A percentile compares a stretch with the other conserved stretches of the same genome.
These are phyloP conservation scores for Sanghuangporus sanghuang DNA, from an alignment of 1,284 basidiomycete species.

Conservation along the genomic window DNA sequence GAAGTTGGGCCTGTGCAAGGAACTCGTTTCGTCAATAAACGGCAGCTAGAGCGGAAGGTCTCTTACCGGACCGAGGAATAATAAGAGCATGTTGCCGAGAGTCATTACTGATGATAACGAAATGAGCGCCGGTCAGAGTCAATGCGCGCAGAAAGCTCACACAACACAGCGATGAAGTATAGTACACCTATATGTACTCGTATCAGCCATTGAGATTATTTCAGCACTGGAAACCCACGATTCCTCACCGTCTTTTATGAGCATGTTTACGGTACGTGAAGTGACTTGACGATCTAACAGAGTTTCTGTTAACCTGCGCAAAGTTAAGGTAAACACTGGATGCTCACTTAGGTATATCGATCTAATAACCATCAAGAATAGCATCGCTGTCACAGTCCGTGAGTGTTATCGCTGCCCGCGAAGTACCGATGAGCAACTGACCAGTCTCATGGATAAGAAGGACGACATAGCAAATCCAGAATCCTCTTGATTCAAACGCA, in stretches of 20 bases:
- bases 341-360: neutral
- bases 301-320: neutral
- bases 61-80: conserved; percentile 7
- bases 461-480: neutral
- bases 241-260: neutral
- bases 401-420: neutral
- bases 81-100: neutral
- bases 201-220: neutral
- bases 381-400: neutral
- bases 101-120: neutral
- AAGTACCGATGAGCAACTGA: neutral
- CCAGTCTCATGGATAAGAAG: neutral
- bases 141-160: neutral
- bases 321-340: neutral
- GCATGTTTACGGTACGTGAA: neutral
- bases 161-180: neutral
- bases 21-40: neutral
- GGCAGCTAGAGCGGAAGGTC: neutral
- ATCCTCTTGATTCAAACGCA: neutral
- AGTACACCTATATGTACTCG: neutral
- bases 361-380: neutral
- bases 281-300: neutral
- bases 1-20: neutral
- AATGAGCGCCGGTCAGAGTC: too few species aligned
- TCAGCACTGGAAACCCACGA: neutral